A percentile compares a stretch with the other conserved stretches of the same genome.
Evolutionary conservation across 2,329 filamentous ascomycete species (phyloP).

Genomic region (Lojkania enalia): DNA sequence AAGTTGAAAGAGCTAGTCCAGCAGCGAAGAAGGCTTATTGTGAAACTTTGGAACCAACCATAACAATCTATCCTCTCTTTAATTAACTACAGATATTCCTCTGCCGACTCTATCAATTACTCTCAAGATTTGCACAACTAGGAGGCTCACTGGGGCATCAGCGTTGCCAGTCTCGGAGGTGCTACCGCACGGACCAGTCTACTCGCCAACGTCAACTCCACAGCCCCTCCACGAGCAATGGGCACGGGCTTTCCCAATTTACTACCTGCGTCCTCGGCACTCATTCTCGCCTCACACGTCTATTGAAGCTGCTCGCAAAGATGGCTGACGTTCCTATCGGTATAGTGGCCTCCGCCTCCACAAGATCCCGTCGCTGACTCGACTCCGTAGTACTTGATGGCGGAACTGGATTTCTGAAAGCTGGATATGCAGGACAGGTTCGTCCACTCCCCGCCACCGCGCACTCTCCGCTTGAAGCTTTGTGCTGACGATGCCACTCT

Average conservation of each 20-base stretch:
- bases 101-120: no score
- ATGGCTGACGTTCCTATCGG: conserved; percentile 57
- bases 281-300: conserved; percentile 9
- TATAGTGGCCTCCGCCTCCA: conserved; percentile 30
- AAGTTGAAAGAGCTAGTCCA: no score
- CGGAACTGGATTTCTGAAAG: conserved; percentile 99
- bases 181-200: conserved; percentile 23
- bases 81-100: no score
- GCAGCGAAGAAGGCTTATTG: no score
- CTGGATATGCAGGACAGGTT: conserved; percentile 93
- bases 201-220: conserved; percentile 36
- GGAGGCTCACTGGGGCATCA: no score
- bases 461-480: neutral
- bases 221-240: conserved; percentile 24
- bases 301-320: conserved; percentile 25
- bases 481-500: conserved; percentile 13
- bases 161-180: no score
- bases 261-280: conserved; percentile 15
- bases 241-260: conserved; percentile 22
- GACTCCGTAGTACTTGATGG: conserved; percentile 84
- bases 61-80: no score
- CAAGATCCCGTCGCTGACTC: conserved; percentile 31
- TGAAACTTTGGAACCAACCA: no score
- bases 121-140: no score
- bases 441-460: conserved; percentile 24